These are phyloP conservation scores for Diatrype stigma DNA, from an alignment of 2,329 filamentous ascomycete species.

Conservation along the genomic window DNA sequence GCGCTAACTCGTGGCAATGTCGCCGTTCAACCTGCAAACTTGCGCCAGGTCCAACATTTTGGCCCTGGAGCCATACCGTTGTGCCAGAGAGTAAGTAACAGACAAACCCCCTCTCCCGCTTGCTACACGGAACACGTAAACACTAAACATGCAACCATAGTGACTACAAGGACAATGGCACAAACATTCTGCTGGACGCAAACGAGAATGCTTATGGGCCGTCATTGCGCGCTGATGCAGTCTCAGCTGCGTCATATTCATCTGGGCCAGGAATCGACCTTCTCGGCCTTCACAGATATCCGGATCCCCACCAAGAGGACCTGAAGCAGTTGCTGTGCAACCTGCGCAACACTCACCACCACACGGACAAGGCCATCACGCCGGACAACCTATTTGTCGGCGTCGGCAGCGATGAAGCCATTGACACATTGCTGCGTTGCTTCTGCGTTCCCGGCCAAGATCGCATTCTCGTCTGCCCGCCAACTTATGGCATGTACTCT, in stretches of 20 bases:
- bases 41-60: constrained; percentile 77
- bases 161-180: constrained; percentile 98
- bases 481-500: constrained; percentile 97
- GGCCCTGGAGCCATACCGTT: constrained; percentile 72
- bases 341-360: constrained; percentile 78
- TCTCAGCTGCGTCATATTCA: constrained; percentile 37
- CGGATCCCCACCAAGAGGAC: constrained; percentile 86
- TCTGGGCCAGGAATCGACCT: constrained; percentile 63
- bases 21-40: constrained; percentile 67
- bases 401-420: constrained; percentile 93
- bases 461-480: constrained; percentile 89
- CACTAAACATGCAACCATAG: constrained; percentile 41
- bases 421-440: constrained; percentile 87
- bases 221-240: constrained; percentile 55
- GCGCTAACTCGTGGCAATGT: constrained; percentile 36
- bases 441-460: constrained; percentile 87
- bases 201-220: constrained; percentile 98
- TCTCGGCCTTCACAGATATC: constrained; percentile 84
- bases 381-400: constrained; percentile 90
- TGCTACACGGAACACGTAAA: constrained; percentile 19
- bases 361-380: constrained; percentile 68
- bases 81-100: constrained; percentile 68
- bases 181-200: constrained; percentile 91
- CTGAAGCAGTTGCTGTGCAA: constrained; percentile 85
- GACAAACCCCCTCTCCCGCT: constrained; percentile 4